Conservation (phyloP, 2,329 filamentous ascomycete genomes). For the Bipolaris bicolor region DNA sequence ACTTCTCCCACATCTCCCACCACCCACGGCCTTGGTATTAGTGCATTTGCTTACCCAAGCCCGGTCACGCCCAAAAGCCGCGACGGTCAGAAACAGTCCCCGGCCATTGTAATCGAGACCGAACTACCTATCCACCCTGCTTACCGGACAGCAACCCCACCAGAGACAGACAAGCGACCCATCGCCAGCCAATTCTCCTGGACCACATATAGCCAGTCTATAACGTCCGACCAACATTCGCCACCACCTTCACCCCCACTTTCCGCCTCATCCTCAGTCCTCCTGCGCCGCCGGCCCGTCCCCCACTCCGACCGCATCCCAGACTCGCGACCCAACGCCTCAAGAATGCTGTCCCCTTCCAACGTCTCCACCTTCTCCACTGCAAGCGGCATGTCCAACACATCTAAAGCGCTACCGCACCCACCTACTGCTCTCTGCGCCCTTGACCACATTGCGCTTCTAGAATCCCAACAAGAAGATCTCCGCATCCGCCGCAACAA, state of each 20-base stretch:
- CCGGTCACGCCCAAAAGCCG: conserved; percentile 37
- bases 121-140: conserved; percentile 24
- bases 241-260: conserved; percentile 52
- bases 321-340: conserved; percentile 9
- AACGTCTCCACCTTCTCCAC: conserved; percentile 30
- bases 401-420: conserved; percentile 47
- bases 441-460: conserved; percentile 44
- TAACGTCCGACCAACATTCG: conserved; percentile 50
- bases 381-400: conserved; percentile 28
- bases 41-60: conserved; percentile 37
- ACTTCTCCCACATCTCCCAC: conserved; percentile 41
- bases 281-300: conserved; percentile 43
- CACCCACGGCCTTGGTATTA: conserved; percentile 32
- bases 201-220: conserved; percentile 44
- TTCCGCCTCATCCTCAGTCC: conserved; percentile 35
- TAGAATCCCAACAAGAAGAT: conserved; percentile 50
- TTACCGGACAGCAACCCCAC: conserved; percentile 32
- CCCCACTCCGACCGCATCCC: conserved; percentile 31
- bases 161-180: conserved; percentile 32
- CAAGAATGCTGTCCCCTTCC: conserved; percentile 20
- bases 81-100: conserved; percentile 23
- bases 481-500: conserved; percentile 47
- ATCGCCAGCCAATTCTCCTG: conserved; percentile 38
- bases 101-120: conserved; percentile 18
- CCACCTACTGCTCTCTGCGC: conserved; percentile 45